Conservation (phyloP, 208 protist species). For the Leishmania arabica region DNA sequence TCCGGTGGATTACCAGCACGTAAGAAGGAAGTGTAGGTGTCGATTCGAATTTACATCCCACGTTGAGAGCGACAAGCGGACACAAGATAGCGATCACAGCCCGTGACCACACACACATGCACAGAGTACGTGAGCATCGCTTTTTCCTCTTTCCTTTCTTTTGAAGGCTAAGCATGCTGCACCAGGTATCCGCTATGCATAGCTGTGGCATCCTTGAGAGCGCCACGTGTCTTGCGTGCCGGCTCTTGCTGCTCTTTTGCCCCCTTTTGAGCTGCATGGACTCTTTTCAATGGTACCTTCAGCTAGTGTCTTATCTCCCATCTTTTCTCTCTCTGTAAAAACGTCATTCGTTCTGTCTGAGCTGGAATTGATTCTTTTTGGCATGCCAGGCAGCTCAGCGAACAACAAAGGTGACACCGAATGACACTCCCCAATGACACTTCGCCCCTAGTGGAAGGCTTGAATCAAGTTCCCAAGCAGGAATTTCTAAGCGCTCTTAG, state of each 20-base stretch:
- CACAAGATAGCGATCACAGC: not conserved
- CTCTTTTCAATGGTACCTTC: not conserved
- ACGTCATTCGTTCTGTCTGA: not conserved
- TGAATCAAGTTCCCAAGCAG: constrained; percentile 34
- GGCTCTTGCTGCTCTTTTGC: not conserved
- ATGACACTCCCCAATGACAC: constrained; percentile 14
- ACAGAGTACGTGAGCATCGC: not conserved
- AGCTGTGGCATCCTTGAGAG: not conserved
- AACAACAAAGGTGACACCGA: not conserved
- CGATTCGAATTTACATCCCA: not conserved
- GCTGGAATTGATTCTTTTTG: not conserved
- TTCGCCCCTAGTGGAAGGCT: constrained; percentile 6
- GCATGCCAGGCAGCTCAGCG: not conserved
- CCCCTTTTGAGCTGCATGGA: not conserved
- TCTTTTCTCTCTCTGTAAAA: not conserved
- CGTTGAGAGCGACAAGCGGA: not conserved
- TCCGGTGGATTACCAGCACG: constrained; percentile 80
- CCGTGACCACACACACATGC: not conserved
- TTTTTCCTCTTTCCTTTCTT: not conserved
- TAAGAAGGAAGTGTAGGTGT: constrained; percentile 6
- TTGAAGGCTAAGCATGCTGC: not conserved
- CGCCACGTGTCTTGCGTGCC: not conserved
- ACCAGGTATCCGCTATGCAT: not conserved
- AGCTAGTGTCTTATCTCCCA: not conserved
- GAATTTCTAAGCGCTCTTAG: constrained; percentile 28